A percentile compares a stretch with the other conserved stretches of the same genome.
phyloP scores from a whole-genome alignment of 2,329 filamentous ascomycete species.

The Basipetospora chlamydospora region DNA sequence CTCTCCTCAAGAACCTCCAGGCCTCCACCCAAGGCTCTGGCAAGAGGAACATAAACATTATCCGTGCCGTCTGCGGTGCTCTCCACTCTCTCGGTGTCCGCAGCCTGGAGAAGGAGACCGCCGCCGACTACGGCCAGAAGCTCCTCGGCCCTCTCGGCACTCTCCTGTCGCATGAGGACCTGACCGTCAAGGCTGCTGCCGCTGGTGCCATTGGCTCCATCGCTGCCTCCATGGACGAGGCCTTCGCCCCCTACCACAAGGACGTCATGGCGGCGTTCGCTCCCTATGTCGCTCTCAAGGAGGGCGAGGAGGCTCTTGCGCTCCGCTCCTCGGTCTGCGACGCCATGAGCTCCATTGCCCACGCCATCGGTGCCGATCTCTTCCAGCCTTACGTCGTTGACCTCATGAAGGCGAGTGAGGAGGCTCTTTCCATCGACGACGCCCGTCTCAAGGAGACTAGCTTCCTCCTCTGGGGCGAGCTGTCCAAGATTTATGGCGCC shows the following conservation, averaged over 20 bases:
- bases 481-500: conserved; percentile 85
- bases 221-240: conserved; percentile 66
- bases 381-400: conserved; percentile 88
- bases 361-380: conserved; percentile 68
- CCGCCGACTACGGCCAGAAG: conserved; percentile 61
- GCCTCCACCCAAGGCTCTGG: conserved; percentile 57
- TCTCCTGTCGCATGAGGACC: conserved; percentile 71
- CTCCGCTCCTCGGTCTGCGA: conserved; percentile 83
- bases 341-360: conserved; percentile 82
- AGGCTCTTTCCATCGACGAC: conserved; percentile 77
- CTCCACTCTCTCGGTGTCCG: conserved; percentile 86
- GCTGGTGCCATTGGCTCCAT: conserved; percentile 84
- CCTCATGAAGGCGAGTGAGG: conserved; percentile 83
- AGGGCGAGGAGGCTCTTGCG: conserved; percentile 77
- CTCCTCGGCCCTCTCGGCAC: conserved; percentile 74
- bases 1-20: conserved; percentile 79
- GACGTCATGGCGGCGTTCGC: conserved; percentile 82
- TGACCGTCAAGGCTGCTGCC: conserved; percentile 78
- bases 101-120: conserved; percentile 54
- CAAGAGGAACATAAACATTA: conserved; percentile 69
- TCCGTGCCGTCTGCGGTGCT: conserved; percentile 79
- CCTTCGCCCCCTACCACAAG: conserved; percentile 84
- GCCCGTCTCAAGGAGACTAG: conserved; percentile 87
- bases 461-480: conserved; percentile 90
- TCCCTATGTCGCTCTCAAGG: conserved; percentile 71